Evolutionary conservation across 352 stramenopile species (phyloP).

Genomic region (Pelagophyceae sp.): DNA sequence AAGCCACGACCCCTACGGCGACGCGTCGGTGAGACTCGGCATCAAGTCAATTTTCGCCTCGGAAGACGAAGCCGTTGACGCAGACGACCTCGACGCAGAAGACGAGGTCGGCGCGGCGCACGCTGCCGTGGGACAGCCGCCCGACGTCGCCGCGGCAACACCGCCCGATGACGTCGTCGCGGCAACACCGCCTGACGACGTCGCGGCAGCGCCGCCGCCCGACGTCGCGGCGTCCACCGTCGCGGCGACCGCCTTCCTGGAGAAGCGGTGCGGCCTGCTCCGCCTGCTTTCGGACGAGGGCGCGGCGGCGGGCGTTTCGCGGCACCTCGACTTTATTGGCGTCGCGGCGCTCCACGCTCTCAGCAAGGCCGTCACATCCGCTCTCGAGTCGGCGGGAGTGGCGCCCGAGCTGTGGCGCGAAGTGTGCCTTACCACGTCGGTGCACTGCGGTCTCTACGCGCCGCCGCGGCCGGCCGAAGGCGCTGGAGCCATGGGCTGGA

Average conservation of each 20-base stretch:
- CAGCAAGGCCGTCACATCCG: background rate
- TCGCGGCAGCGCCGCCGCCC: no score
- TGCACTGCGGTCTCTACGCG: no score
- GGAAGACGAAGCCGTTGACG: background rate
- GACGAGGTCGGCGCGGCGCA: background rate
- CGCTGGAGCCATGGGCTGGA: no score
- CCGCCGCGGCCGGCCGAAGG: no score
- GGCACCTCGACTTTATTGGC: no score
- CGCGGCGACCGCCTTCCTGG: background rate
- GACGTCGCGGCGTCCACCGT: background rate
- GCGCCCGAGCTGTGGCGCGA: background rate
- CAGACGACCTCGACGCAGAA: background rate
- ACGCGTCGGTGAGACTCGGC: background rate
- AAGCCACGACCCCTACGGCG: constrained; percentile 8
- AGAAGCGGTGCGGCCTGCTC: background rate
- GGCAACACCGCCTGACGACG: no score
- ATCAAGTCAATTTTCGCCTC: background rate
- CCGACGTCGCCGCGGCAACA: background rate
- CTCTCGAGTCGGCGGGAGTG: background rate
- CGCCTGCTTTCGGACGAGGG: background rate
- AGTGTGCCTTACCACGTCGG: background rate
- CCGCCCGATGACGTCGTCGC: no score
- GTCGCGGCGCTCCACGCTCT: no score
- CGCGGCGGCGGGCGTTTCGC: background rate
- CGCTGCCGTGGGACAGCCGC: background rate